phyloP scores from a whole-genome alignment of 2,329 filamentous ascomycete species.

The Moelleriella libera region DNA sequence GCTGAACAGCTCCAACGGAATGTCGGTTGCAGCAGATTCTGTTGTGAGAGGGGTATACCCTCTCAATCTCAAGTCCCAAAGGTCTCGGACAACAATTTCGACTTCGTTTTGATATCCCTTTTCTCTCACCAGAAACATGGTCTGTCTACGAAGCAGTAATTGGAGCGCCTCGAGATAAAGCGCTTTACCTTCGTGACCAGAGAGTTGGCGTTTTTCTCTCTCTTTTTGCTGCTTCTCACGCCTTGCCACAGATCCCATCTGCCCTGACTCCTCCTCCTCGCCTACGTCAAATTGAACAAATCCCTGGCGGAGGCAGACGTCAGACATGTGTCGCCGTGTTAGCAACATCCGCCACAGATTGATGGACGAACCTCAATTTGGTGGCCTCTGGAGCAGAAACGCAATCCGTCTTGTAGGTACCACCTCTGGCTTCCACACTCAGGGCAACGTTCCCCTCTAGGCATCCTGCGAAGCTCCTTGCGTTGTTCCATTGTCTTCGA shows the following conservation, averaged over 20 bases:
- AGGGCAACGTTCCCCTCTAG: constrained; percentile 38
- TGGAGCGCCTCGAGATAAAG: constrained; percentile 79
- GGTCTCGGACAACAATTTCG: constrained; percentile 65
- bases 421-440: constrained; percentile 59
- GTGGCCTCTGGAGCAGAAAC: constrained; percentile 72
- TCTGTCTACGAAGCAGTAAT: constrained; percentile 69
- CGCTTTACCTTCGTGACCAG: constrained; percentile 55
- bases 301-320: constrained; percentile 18
- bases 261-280: constrained; percentile 60
- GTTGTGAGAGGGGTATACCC: constrained; percentile 23
- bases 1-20: constrained; percentile 21
- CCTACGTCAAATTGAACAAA: constrained; percentile 41
- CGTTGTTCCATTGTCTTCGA: constrained; percentile 21
- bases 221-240: constrained; percentile 43
- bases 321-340: not conserved
- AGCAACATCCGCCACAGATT: not conserved
- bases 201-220: constrained; percentile 39
- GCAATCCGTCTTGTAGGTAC: constrained; percentile 60
- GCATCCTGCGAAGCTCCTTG: constrained; percentile 33
- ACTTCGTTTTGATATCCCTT: constrained; percentile 58
- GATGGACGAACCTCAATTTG: constrained; percentile 50
- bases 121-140: constrained; percentile 54
- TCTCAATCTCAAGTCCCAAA: constrained; percentile 64
- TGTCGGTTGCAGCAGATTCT: constrained; percentile 11
- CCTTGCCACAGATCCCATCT: constrained; percentile 37